Base-by-base conservation (phyloP, 176 grass and related monocot genomes). In the Oryza meyeriana region DNA sequence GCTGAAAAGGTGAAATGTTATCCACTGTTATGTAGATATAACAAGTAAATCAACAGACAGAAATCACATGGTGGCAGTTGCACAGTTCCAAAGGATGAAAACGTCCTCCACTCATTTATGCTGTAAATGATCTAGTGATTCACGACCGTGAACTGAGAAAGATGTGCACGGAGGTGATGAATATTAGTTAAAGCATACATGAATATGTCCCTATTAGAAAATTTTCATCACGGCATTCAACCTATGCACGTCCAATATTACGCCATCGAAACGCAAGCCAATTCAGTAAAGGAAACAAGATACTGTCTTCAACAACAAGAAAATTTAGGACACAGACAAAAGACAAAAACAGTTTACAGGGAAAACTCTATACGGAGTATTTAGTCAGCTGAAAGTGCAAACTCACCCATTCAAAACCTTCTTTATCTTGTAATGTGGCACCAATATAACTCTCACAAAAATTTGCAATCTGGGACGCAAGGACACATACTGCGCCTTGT, bases 401-500 rank as follows among this genome's bases (percentile, higher is more conserved):
- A 77, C 88, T 95, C 38, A 99, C 96, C 96, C 96, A 94, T 85
- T 90, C 82, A 81, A 90, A 99, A 74, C 89, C 93, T 71, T 95
- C 85, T 74, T 94, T 99, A 42, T 99, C 93, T 93, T 99, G 93
- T 42, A 99, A 61, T 57, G 87, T 90, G 1, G 91, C 96, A 13
- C 96, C 93, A 64, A 95, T 89, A 24, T 88, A 79, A 59, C 96
- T 99, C 89, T 99, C 93, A 27, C 76, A 89, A 92, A 92, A 95
- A 78, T 99, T 99, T 58, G 96, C 96, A 90, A 99, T 88, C 86
- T 95, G 96, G 28, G 96, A 99, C 81, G 96, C 93, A 69, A 95
- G 48, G 81, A 95, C 85, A 80, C 96, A 99, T 83, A 95, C 12
- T 5, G 3, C 79, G 69, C 40, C 74, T 72, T 95, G 96, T 45